Evolutionary conservation across 179 eudicot species (phyloP).

Genomic region (Camellia oleifera): DNA sequence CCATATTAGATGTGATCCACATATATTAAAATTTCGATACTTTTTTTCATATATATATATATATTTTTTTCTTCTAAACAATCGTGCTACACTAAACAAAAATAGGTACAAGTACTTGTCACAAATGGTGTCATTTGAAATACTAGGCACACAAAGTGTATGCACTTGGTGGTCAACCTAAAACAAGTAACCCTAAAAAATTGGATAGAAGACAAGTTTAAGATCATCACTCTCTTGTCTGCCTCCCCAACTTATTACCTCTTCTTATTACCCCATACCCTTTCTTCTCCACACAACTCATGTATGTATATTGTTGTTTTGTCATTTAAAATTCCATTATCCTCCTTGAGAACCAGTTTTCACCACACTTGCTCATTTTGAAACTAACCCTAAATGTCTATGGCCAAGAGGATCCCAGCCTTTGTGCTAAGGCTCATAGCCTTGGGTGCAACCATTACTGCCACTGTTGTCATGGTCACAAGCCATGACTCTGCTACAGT

Average conservation of each 20-base stretch:
- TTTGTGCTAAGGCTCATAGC: slow-evolving; percentile 65
- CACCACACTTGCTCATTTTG: neutral
- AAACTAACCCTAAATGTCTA: slow-evolving; percentile 32
- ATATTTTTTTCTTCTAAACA: neutral
- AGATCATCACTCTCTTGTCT: slow-evolving; percentile 23
- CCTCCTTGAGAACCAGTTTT: neutral
- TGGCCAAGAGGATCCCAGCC: slow-evolving; percentile 40
- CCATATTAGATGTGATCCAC: too few species aligned
- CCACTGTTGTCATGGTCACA: slow-evolving; percentile 65
- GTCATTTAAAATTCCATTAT: neutral
- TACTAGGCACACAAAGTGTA: slow-evolving; percentile 7
- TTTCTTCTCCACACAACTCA: neutral
- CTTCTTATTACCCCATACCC: neutral
- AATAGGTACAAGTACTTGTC: neutral
- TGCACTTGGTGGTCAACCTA: slow-evolving; percentile 28
- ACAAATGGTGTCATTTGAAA: neutral
- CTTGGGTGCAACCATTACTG: slow-evolving; percentile 47
- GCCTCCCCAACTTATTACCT: slow-evolving; percentile 26
- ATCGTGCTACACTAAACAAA: too few species aligned
- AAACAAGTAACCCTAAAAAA: slow-evolving; percentile 4
- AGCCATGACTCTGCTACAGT: slow-evolving; percentile 66
- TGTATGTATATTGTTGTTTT: neutral
- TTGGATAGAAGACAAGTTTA: slow-evolving; percentile 16
- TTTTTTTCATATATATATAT: neutral
- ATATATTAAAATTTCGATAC: neutral